Percentiles rank a stretch among this genome's conserved stretches.
Conservation (phyloP, 768 basidiomycete genomes). For the Infundibulicybe gibba region DNA sequence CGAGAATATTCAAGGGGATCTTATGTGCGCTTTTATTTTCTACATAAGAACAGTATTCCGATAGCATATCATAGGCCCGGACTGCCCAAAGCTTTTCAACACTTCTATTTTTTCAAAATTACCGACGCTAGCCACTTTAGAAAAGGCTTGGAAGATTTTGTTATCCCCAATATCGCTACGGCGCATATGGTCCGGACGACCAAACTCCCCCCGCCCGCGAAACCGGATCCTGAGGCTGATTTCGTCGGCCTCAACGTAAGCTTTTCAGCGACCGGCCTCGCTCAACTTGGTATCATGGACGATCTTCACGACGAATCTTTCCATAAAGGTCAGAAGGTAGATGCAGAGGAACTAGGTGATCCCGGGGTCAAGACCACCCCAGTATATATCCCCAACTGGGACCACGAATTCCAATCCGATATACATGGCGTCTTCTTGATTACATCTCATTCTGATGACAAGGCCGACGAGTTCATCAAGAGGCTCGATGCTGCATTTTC, state of each 20-base stretch:
- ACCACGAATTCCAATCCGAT: constrained; percentile 6
- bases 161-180: constrained; percentile 11
- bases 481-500: constrained; percentile 7
- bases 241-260: constrained; percentile 8
- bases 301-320: constrained; percentile 7
- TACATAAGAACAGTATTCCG: not conserved
- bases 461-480: constrained; percentile 3
- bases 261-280: constrained; percentile 5
- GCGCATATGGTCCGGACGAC: constrained; percentile 5
- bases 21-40: constrained; percentile 4
- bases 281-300: constrained; percentile 1
- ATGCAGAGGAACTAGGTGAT: constrained; percentile 8
- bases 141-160: constrained; percentile 5
- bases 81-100: constrained; percentile 12
- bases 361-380: constrained; percentile 4
- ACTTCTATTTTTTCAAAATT: constrained; percentile 15
- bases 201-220: constrained; percentile 2
- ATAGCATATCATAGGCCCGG: constrained; percentile 5
- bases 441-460: constrained; percentile 3
- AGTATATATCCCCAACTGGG: constrained; percentile 8
- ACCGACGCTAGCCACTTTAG: constrained; percentile 5
- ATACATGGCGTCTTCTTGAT: constrained; percentile 12
- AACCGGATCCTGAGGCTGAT: not conserved
- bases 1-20: constrained; percentile 12
- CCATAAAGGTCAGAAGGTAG: constrained; percentile 8